These are phyloP conservation scores for Monosporascus cannonballus DNA, from an alignment of 2,329 filamentous ascomycete species.

Conservation along the genomic window DNA sequence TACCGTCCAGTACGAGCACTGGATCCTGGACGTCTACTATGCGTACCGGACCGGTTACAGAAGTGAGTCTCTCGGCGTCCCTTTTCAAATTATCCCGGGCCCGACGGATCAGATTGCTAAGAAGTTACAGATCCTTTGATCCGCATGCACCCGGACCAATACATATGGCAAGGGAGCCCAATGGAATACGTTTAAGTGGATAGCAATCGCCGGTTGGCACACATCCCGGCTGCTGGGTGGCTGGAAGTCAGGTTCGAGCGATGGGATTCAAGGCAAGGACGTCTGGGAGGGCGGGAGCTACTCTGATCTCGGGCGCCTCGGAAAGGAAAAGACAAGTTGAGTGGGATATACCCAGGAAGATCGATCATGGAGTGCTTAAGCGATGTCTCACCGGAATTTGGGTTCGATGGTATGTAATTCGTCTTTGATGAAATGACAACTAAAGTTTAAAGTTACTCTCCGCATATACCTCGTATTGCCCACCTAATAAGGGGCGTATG, in stretches of 20 bases:
- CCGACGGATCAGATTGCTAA: constrained; percentile 6
- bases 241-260: neutral
- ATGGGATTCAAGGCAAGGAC: neutral
- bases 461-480: too few species aligned
- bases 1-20: constrained; percentile 21
- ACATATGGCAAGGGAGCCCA: constrained; percentile 23
- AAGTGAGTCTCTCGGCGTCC: constrained; percentile 14
- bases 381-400: too few species aligned
- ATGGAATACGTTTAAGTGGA: constrained; percentile 20
- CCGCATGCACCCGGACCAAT: constrained; percentile 20
- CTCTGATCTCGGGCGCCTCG: neutral
- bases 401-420: neutral
- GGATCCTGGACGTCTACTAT: constrained; percentile 20
- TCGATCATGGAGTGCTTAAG: neutral
- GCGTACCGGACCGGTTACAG: constrained; percentile 20
- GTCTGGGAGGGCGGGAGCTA: neutral
- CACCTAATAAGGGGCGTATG: too few species aligned
- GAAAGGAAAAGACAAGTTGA: neutral
- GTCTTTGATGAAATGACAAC: too few species aligned
- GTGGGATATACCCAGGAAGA: constrained; percentile 1
- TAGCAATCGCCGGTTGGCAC: neutral
- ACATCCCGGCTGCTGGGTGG: neutral
- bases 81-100: neutral
- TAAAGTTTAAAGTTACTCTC: too few species aligned
- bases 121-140: constrained; percentile 18